Conservation (phyloP, 2,329 filamentous ascomycete genomes). For the Alternaria solani region DNA sequence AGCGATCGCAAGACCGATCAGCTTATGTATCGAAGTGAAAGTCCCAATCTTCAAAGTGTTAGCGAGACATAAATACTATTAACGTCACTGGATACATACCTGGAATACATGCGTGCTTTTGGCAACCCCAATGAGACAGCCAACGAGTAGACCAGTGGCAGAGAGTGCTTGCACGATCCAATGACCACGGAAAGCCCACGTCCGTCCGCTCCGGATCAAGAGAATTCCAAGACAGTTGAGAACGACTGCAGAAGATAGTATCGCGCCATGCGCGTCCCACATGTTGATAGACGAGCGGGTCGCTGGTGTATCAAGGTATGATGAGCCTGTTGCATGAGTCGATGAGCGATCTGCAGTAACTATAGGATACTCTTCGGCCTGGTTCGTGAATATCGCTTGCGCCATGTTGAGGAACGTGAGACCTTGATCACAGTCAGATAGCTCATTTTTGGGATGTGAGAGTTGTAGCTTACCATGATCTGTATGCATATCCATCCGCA, state of each 20-base stretch:
- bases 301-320: background rate
- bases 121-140: background rate
- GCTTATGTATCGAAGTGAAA: background rate
- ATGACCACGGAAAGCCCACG: background rate
- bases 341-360: background rate
- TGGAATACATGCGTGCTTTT: background rate
- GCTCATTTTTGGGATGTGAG: background rate
- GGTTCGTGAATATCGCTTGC: background rate
- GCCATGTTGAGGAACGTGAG: background rate
- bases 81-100: background rate
- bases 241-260: background rate
- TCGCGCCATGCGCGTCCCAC: background rate
- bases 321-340: background rate
- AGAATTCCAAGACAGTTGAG: background rate
- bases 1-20: background rate
- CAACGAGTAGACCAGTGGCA: background rate
- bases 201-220: background rate
- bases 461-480: background rate
- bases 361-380: background rate
- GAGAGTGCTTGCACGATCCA: background rate
- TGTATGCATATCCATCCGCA: background rate
- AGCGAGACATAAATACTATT: background rate
- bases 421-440: background rate
- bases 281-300: background rate
- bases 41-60: background rate